phyloP scores from a whole-genome alignment of 441 rosid genomes.

The Adansonia madagascariensis region DNA sequence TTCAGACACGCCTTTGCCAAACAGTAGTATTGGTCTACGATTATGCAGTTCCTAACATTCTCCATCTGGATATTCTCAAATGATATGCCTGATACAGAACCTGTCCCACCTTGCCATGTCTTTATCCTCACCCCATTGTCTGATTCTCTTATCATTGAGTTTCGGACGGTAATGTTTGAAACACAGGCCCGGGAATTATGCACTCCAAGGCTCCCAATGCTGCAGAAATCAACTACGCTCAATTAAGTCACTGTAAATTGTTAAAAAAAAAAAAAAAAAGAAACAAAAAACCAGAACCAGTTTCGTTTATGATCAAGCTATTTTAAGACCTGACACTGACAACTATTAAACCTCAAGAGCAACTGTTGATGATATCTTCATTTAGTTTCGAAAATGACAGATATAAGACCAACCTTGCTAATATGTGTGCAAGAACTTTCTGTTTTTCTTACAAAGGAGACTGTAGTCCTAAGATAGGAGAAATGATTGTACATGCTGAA shows the following conservation, averaged over 20 bases:
- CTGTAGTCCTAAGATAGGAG: not conserved
- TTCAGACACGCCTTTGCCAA: constrained; percentile 63
- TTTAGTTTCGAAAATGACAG: constrained; percentile 12
- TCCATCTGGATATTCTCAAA: constrained; percentile 93
- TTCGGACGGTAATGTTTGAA: constrained; percentile 78
- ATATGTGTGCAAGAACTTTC: not conserved
- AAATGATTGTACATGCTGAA: not conserved
- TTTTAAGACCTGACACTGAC: too few relatives aligned
- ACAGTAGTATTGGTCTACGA: constrained; percentile 90
- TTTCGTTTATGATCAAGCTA: not conserved
- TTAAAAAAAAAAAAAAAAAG: not conserved
- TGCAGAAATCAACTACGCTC: constrained; percentile 30
- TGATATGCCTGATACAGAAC: constrained; percentile 65
- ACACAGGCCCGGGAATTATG: constrained; percentile 95
- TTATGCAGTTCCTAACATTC: constrained; percentile 86
- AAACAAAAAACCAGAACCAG: not conserved
- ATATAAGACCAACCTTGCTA: not conserved
- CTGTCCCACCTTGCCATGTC: constrained; percentile 97
- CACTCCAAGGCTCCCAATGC: constrained; percentile 94
- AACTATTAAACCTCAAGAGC: too few relatives aligned
- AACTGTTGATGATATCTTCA: not conserved
- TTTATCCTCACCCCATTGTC: constrained; percentile 90
- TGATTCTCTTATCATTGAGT: constrained; percentile 68
- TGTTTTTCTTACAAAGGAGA: too few relatives aligned
- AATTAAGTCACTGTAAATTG: not conserved